Percentiles rank a stretch among this genome's conserved stretches.
Conservation (phyloP, 2,329 filamentous ascomycete genomes). For the Ambrosiella cleistominuta region DNA sequence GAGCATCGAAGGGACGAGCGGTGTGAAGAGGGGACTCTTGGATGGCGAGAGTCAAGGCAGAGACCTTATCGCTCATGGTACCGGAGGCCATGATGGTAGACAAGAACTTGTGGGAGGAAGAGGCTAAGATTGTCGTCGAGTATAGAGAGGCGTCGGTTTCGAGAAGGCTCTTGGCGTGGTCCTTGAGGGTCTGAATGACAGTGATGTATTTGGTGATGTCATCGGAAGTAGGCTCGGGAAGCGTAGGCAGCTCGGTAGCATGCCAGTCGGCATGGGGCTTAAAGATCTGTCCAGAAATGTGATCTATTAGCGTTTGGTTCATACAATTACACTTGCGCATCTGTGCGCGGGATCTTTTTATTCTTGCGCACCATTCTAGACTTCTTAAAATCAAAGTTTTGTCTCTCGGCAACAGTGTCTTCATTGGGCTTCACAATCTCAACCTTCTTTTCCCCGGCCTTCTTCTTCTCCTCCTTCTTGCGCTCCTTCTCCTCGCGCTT, state of each 20-base stretch:
- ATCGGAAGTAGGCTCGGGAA: constrained; percentile 29
- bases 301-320: constrained; percentile 20
- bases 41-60: constrained; percentile 78
- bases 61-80: constrained; percentile 92
- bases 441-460: constrained; percentile 16
- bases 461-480: constrained; percentile 11
- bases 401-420: constrained; percentile 19
- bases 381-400: constrained; percentile 18
- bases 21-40: constrained; percentile 96
- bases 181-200: constrained; percentile 36
- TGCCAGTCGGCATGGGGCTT: constrained; percentile 43
- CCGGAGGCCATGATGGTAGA: constrained; percentile 93
- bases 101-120: constrained; percentile 88
- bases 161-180: constrained; percentile 57
- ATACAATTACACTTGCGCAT: constrained; percentile 6
- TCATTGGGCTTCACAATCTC: constrained; percentile 19
- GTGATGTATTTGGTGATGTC: constrained; percentile 26
- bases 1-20: constrained; percentile 68
- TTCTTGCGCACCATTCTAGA: constrained; percentile 21
- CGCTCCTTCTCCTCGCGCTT: constrained; percentile 9
- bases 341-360: not conserved
- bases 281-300: constrained; percentile 27
- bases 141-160: constrained; percentile 66
- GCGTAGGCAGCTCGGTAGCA: constrained; percentile 24
- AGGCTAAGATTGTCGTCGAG: constrained; percentile 52